phyloP scores from a whole-genome alignment of 2,329 filamentous ascomycete genomes.

The Helotiales sp. region DNA sequence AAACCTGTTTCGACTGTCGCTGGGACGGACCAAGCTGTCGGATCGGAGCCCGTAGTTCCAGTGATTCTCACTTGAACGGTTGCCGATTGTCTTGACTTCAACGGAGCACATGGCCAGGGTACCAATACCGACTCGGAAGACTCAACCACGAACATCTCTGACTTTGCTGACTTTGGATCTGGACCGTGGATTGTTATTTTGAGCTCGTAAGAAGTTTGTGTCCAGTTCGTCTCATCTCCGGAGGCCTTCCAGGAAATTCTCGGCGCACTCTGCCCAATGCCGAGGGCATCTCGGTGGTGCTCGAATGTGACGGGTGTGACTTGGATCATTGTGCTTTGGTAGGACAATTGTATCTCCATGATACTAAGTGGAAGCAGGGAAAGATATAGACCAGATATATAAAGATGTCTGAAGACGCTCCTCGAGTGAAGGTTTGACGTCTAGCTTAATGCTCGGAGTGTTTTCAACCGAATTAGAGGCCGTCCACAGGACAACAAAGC shows the following conservation, averaged over 20 bases:
- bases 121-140: slow-evolving; percentile 47
- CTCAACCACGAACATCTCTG: slow-evolving; percentile 17
- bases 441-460: neutral
- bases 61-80: slow-evolving; percentile 40
- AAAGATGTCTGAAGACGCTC: neutral
- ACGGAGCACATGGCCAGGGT: slow-evolving; percentile 49
- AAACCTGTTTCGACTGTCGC: slow-evolving; percentile 44
- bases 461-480: neutral
- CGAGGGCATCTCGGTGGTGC: slow-evolving; percentile 44
- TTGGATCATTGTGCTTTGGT: slow-evolving; percentile 16
- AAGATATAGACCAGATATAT: too few species aligned
- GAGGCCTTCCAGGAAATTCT: slow-evolving; percentile 54
- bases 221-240: slow-evolving; percentile 48
- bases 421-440: neutral
- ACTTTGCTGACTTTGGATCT: neutral
- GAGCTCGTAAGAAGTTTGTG: slow-evolving; percentile 51
- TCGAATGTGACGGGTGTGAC: slow-evolving; percentile 29
- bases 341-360: neutral
- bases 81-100: slow-evolving; percentile 40
- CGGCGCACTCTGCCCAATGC: slow-evolving; percentile 51
- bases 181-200: slow-evolving; percentile 44
- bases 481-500: neutral
- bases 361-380: neutral
- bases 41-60: slow-evolving; percentile 28
- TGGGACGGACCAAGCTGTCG: slow-evolving; percentile 42